Evolutionary conservation across 441 rosid genomes (phyloP).

Genomic region (Lepidium campestre): DNA sequence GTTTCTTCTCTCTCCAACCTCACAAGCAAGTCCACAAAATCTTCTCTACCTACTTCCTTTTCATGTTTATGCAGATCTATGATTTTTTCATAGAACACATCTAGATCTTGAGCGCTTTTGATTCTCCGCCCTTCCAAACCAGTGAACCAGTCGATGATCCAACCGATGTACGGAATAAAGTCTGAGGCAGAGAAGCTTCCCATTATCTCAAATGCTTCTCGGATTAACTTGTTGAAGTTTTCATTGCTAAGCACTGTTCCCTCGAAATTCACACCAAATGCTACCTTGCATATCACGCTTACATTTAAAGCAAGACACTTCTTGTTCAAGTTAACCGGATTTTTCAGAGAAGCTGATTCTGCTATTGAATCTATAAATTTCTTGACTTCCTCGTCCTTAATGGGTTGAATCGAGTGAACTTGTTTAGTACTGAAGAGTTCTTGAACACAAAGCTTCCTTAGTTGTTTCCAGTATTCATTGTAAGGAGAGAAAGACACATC

Average conservation of each 20-base stretch:
- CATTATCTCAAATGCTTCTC: slow-evolving; percentile 14
- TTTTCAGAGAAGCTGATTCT: slow-evolving; percentile 17
- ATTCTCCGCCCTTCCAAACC: slow-evolving; percentile 29
- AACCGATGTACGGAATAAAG: slow-evolving; percentile 33
- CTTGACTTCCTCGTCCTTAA: slow-evolving; percentile 36
- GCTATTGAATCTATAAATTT: slow-evolving; percentile 27
- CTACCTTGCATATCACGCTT: slow-evolving; percentile 25
- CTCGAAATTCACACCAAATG: slow-evolving; percentile 32
- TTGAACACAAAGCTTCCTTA: slow-evolving; percentile 26
- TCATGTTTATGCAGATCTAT: slow-evolving; percentile 36
- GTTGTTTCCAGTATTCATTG: slow-evolving; percentile 35
- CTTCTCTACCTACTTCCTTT: slow-evolving; percentile 18
- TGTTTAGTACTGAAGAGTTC: slow-evolving; percentile 40
- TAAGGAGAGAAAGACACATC: slow-evolving; percentile 44
- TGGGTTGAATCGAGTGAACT: slow-evolving; percentile 29
- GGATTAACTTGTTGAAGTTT: slow-evolving; percentile 25
- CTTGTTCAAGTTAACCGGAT: slow-evolving; percentile 31
- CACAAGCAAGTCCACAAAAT: slow-evolving; percentile 44
- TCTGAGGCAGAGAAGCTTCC: slow-evolving; percentile 37
- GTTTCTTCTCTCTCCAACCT: slow-evolving; percentile 33
- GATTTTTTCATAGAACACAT: slow-evolving; percentile 30
- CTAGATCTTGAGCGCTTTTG: slow-evolving; percentile 27
- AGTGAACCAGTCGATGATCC: slow-evolving; percentile 36
- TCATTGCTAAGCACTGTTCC: slow-evolving; percentile 22
- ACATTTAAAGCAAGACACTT: slow-evolving; percentile 28